Percentiles rank a stretch among this genome's conserved stretches.
Evolutionary conservation across 306 rosid genomes (phyloP).

Genomic region (Sicyos edulis): DNA sequence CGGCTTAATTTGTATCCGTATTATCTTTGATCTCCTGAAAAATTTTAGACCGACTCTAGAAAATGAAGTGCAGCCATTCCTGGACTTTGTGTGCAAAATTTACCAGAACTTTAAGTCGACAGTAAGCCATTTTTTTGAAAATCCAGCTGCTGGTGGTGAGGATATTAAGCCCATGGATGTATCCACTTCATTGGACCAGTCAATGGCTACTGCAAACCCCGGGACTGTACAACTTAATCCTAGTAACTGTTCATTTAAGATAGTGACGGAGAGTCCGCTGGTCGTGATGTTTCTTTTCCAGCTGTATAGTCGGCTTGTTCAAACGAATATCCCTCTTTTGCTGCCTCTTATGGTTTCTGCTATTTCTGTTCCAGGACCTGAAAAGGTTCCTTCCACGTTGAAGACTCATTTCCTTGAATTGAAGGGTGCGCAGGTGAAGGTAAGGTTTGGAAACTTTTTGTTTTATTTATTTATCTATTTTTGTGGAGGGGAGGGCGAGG

Average conservation of each 20-base stretch:
- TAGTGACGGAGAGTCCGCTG: constrained; percentile 92
- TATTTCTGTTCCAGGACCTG: constrained; percentile 96
- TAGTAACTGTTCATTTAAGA: constrained; percentile 86
- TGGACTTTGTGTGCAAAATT: constrained; percentile 88
- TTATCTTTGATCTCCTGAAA: constrained; percentile 87
- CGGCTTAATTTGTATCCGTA: constrained; percentile 79
- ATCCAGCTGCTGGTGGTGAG: constrained; percentile 45
- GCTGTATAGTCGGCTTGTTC: constrained; percentile 86
- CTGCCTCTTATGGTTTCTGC: constrained; percentile 97
- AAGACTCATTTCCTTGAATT: constrained; percentile 80
- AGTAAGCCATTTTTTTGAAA: constrained; percentile 84
- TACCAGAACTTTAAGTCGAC: constrained; percentile 82
- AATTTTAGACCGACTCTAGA: constrained; percentile 88
- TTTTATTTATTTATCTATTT: background rate
- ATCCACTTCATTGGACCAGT: constrained; percentile 57
- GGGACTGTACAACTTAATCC: constrained; percentile 82
- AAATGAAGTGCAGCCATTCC: constrained; percentile 85
- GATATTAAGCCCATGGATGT: constrained; percentile 72
- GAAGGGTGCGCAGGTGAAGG: constrained; percentile 99
- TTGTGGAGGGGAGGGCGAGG: too few species aligned
- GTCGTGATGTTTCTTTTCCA: constrained; percentile 98
- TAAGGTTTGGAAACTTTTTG: constrained; percentile 11
- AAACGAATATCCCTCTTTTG: constrained; percentile 83
- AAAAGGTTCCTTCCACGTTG: constrained; percentile 72
- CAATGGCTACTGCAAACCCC: constrained; percentile 36